Percentiles rank a stretch among this genome's conserved stretches.
phyloP scores from a whole-genome alignment of 140 eudicot species.

The Anethum foeniculum region DNA sequence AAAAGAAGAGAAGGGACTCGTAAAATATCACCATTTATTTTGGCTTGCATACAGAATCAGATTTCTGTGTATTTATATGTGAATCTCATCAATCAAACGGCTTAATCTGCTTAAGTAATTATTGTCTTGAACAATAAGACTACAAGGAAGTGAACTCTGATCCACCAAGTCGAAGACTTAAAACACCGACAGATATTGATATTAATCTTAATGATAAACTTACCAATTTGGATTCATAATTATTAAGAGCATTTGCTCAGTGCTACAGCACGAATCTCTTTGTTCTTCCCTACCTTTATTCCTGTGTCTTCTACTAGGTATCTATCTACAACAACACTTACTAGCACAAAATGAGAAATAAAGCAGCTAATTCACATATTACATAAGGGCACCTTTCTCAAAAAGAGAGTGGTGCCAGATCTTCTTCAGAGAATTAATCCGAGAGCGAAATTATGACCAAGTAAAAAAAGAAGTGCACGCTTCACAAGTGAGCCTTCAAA shows the following conservation, averaged over 20 bases:
- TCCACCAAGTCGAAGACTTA: not conserved
- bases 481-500: not conserved
- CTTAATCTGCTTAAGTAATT: not conserved
- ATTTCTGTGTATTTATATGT: not conserved
- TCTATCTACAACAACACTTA: slow-evolving; percentile 27
- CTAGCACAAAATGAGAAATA: not conserved
- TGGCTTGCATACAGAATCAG: not conserved
- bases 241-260: slow-evolving; percentile 18
- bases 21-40: not conserved
- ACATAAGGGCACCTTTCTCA: not conserved
- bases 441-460: not conserved
- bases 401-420: not conserved
- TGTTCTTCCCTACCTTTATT: slow-evolving; percentile 6
- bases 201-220: not conserved
- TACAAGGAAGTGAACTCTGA: not conserved
- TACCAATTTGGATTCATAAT: not conserved
- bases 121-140: not conserved
- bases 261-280: slow-evolving; percentile 17
- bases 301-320: slow-evolving; percentile 13
- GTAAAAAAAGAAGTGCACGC: not conserved
- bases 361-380: slow-evolving; percentile 11
- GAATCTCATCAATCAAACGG: not conserved
- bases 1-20: not conserved
- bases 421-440: slow-evolving; percentile 16
- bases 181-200: not conserved